These are phyloP conservation scores for Microbotryum violaceum DNA, from an alignment of 1,284 basidiomycete genomes.

Conservation along the genomic window DNA sequence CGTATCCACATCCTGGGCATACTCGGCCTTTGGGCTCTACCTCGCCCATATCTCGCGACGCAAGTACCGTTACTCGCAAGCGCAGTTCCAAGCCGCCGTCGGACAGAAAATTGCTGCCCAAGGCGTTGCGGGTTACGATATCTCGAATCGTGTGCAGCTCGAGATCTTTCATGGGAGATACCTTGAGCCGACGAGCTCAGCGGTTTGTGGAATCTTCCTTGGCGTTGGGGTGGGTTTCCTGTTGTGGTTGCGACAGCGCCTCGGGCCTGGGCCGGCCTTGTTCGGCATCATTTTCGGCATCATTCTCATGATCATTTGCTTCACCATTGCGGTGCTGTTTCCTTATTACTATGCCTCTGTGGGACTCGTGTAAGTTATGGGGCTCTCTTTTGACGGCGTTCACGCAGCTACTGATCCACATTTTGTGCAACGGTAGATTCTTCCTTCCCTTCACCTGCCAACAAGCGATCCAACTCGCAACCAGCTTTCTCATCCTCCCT, in stretches of 20 bases:
- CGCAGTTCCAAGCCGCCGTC: constrained; percentile 5
- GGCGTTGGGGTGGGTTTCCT: constrained; percentile 19
- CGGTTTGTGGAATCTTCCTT: constrained; percentile 25
- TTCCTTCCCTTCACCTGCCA: constrained; percentile 28
- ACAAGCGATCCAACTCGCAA: constrained; percentile 23
- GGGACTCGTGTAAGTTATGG: constrained; percentile 7
- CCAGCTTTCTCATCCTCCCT: constrained; percentile 30
- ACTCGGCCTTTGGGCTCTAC: constrained; percentile 14
- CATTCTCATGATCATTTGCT: constrained; percentile 14
- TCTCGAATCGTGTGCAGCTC: constrained; percentile 3
- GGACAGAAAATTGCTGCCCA: constrained; percentile 1
- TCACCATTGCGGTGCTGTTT: constrained; percentile 23
- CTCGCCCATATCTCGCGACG: constrained; percentile 21
- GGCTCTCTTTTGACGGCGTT: no score
- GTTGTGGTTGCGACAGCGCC: constrained; percentile 14
- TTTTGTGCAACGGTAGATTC: constrained; percentile 15
- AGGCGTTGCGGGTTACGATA: constrained; percentile 4
- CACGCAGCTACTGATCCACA: no score
- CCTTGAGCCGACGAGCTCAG: constrained; percentile 17
- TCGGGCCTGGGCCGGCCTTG: constrained; percentile 18
- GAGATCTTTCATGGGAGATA: constrained; percentile 21
- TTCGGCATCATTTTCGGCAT: constrained; percentile 11
- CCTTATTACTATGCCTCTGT: constrained; percentile 28
- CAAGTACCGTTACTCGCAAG: constrained; percentile 6
- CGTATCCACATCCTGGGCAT: constrained; percentile 17